Evolutionary conservation across 1,139 yeast species (phyloP).

Genomic region (Candida labiduridarum): DNA sequence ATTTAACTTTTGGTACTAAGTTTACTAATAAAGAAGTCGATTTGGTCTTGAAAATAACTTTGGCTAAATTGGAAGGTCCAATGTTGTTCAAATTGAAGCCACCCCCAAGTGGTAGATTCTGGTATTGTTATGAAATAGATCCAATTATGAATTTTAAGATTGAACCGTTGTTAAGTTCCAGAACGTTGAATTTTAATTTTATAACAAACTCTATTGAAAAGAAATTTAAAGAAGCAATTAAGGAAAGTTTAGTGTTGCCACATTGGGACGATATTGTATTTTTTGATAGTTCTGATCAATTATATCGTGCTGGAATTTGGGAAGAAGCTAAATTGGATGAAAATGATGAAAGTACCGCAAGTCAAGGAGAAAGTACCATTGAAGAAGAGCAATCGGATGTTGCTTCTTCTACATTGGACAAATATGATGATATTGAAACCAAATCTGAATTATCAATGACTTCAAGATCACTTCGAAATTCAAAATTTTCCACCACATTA

Average conservation of each 20-base stretch:
- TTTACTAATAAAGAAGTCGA: conserved; percentile 82
- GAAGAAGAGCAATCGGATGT: conserved; percentile 8
- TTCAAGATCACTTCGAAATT: conserved; percentile 14
- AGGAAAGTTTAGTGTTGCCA: conserved; percentile 80
- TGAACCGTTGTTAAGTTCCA: conserved; percentile 86
- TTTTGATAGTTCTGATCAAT: conserved; percentile 61
- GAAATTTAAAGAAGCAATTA: conserved; percentile 76
- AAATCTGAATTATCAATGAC: conserved; percentile 11
- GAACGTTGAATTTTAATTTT: conserved; percentile 75
- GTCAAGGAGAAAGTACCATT: conserved; percentile 9
- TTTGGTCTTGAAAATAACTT: conserved; percentile 68
- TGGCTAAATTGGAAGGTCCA: conserved; percentile 74
- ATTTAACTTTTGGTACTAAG: conserved; percentile 70
- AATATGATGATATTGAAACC: conserved; percentile 11
- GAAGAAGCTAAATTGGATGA: conserved; percentile 28
- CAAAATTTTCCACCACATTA: conserved; percentile 28
- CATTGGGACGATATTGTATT: conserved; percentile 86
- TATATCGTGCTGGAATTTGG: conserved; percentile 95
- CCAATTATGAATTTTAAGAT: conserved; percentile 75
- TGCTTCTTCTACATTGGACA: conserved; percentile 7
- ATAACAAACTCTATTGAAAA: conserved; percentile 80
- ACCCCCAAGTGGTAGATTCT: conserved; percentile 85
- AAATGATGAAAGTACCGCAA: conserved; percentile 4
- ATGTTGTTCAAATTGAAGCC: conserved; percentile 72
- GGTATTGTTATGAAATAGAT: conserved; percentile 86